Percentiles rank a stretch among this genome's conserved stretches.
These are phyloP conservation scores for Talaromyces atroroseus DNA, from an alignment of 2,329 filamentous ascomycete species.

Conservation along the genomic window DNA sequence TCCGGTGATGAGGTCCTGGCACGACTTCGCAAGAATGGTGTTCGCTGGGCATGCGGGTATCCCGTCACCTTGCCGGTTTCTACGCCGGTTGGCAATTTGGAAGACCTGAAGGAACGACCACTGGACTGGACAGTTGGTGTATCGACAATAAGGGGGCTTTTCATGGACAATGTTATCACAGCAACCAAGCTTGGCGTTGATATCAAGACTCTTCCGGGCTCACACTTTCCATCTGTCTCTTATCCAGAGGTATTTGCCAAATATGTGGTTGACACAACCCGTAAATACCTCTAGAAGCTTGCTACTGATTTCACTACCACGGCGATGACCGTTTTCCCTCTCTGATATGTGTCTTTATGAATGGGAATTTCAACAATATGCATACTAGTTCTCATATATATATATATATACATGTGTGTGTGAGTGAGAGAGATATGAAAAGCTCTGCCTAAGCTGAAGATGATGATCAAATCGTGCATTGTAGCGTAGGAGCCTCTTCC, in stretches of 20 bases:
- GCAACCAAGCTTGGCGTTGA: not conserved
- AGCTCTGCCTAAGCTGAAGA: too few species aligned
- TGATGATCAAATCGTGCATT: too few species aligned
- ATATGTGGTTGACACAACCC: not conserved
- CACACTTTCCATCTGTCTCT: not conserved
- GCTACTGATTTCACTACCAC: too few species aligned
- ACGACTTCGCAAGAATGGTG: not conserved
- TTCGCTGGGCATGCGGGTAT: not conserved
- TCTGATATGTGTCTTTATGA: too few species aligned
- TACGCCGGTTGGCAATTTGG: not conserved
- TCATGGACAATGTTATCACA: not conserved
- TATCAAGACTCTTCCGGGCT: not conserved
- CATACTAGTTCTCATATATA: too few species aligned
- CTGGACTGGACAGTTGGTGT: not conserved
- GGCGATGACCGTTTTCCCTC: too few species aligned
- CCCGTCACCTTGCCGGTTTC: not conserved
- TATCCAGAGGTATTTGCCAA: not conserved
- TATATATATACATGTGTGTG: too few species aligned
- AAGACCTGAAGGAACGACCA: not conserved
- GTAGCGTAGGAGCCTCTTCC: too few species aligned
- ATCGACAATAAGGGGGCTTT: not conserved
- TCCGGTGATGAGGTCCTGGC: not conserved
- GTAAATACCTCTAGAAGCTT: not conserved
- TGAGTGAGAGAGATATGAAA: too few species aligned
- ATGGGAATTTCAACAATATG: too few species aligned